Conservation (phyloP, 495 filamentous ascomycete species). For the Penicillium turbatum region DNA sequence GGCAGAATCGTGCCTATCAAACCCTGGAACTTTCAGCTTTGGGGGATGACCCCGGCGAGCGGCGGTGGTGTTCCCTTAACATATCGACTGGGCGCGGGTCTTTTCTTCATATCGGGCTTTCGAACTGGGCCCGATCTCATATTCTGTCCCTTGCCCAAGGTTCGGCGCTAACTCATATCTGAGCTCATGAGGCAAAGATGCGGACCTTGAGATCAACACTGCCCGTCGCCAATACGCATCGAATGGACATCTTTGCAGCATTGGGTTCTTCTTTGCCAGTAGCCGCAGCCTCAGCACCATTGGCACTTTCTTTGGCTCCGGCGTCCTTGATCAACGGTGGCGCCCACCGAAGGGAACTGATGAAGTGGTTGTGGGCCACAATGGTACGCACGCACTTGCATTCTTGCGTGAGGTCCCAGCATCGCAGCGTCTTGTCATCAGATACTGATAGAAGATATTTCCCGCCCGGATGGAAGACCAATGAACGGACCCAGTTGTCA, state of each 20-base stretch:
- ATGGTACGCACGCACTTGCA: constrained; percentile 80
- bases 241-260: constrained; percentile 39
- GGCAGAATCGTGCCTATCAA: constrained; percentile 16
- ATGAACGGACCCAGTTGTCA: constrained; percentile 89
- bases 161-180: background rate
- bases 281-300: constrained; percentile 12
- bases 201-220: constrained; percentile 61
- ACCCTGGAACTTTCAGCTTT: constrained; percentile 9
- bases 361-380: constrained; percentile 81
- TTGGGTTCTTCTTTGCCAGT: constrained; percentile 30
- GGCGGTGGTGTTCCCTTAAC: constrained; percentile 8
- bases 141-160: background rate
- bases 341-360: constrained; percentile 89
- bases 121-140: background rate
- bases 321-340: constrained; percentile 59
- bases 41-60: constrained; percentile 4
- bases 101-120: background rate
- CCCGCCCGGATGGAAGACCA: constrained; percentile 90
- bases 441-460: constrained; percentile 83
- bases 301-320: constrained; percentile 41
- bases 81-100: constrained; percentile 3
- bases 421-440: constrained; percentile 90
- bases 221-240: constrained; percentile 62
- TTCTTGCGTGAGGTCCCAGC: constrained; percentile 93
- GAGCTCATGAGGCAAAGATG: constrained; percentile 48